Evolutionary conservation across 495 filamentous ascomycete species (phyloP), one percentile per base, ranked within the genome.

Genomic region (Hypoxylon lienhwacheense): DNA sequence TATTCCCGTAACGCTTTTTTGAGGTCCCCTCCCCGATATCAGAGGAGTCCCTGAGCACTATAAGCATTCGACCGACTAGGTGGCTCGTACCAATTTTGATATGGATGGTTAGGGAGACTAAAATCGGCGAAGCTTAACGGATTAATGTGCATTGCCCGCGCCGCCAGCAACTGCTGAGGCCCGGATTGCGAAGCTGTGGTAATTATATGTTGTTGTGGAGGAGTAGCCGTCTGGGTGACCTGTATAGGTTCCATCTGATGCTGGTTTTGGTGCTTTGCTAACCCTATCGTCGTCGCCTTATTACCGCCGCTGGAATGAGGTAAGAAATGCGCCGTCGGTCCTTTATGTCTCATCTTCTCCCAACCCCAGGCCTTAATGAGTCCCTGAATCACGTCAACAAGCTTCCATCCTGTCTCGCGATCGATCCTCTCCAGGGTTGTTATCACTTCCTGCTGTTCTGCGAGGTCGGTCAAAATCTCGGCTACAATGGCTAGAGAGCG

Each of bases 401-500:
- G 72, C 34, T 77, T 81, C 89, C 89, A 95, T 32, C 87, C 88
- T 0, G 87, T 89, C 55, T 90, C 84, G 45, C 80, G 81, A n/a
- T 77, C 77, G 47, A 95, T 88, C 52, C 77, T 80, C 17, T 86
- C 81, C 42, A 98, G 75, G 32, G 93, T 89, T 3, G 77, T 56
- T n/a, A 96, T 70, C 3, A 88, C 85, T 67, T 97, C 91, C 61
- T 88, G 83, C 71, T 95, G 91, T 53, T 96, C 86, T 21, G 78
- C 73, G 6, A 79, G 78, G 25, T 80, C 76, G 3, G 78, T 81
- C 4, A 97, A 70, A 25, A 79, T 86, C 64, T 87, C 85, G n/a
- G 86, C 85, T 11, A 88, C 90, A 35, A 91, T 85, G 22, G 83
- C 82, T 15, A 97, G 76, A 20, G 87, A 90, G 7, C 87, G 85